phyloP scores from a whole-genome alignment of 129 eudicot genomes.

The Flaveria sonorensis region DNA sequence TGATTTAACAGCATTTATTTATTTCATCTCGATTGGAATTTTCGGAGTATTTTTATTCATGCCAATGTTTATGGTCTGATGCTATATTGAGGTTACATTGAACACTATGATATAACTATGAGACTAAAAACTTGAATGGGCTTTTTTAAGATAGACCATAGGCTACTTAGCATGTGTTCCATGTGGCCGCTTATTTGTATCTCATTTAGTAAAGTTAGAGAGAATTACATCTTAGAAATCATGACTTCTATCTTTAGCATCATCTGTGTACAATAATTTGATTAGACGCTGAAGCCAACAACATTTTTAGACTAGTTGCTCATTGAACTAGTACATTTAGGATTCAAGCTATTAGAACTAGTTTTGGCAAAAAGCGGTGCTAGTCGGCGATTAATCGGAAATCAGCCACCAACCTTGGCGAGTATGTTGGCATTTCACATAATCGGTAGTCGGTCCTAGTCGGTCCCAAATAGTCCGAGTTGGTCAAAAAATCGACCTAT shows the following conservation, averaged over 20 bases:
- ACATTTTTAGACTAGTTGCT: neutral
- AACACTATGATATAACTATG: neutral
- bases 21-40: neutral
- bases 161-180: slow-evolving; percentile 12
- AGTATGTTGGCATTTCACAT: too few species aligned
- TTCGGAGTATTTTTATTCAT: neutral
- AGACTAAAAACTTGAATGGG: neutral
- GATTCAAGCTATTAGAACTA: neutral
- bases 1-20: neutral
- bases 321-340: neutral
- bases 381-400: too few species aligned
- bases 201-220: too few species aligned
- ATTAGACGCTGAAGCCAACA: slow-evolving; percentile 1
- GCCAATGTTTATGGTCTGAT: neutral
- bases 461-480: too few species aligned
- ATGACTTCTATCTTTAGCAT: neutral
- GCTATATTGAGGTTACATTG: neutral
- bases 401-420: too few species aligned
- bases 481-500: too few species aligned
- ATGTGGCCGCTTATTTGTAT: neutral
- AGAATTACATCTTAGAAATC: neutral
- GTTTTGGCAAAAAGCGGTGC: too few species aligned
- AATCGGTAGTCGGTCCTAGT: too few species aligned
- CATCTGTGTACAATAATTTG: neutral
- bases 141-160: neutral